Conservation (phyloP, 176 grass and related monocot genomes). For the Carex kokanica region DNA sequence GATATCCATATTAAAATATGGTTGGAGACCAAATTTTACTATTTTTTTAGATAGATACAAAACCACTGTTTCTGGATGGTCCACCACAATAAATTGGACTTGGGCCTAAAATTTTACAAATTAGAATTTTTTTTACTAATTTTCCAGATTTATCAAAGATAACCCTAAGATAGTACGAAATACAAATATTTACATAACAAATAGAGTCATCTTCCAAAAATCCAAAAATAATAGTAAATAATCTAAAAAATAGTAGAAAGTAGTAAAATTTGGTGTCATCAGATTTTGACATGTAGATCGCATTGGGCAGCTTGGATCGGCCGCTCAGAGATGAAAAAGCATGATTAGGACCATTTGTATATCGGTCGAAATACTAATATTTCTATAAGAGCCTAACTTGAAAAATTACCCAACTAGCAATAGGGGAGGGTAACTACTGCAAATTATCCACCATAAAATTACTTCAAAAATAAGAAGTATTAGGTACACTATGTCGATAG, state of each 20-base stretch:
- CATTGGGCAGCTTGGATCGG: not conserved
- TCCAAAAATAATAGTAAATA: not conserved
- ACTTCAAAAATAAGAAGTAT: slow-evolving; percentile 16
- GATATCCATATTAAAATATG: too few relatives aligned
- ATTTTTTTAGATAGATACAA: too few relatives aligned
- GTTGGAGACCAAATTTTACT: too few relatives aligned
- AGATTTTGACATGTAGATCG: not conserved
- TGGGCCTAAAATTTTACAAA: too few relatives aligned
- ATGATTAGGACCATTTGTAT: not conserved
- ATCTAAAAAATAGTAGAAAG: not conserved
- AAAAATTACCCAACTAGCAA: not conserved
- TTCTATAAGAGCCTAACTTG: not conserved
- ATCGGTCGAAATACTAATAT: not conserved
- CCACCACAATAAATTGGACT: not conserved
- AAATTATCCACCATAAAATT: not conserved
- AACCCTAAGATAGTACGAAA: not conserved
- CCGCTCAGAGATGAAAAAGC: not conserved
- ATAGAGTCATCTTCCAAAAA: not conserved
- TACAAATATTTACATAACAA: not conserved
- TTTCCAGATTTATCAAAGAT: not conserved
- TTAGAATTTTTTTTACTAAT: not conserved
- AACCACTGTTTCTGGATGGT: too few relatives aligned
- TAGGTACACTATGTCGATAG: not conserved
- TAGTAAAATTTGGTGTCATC: not conserved
- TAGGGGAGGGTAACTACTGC: not conserved